Evolutionary conservation across 495 filamentous ascomycete genomes (phyloP), one percentile per base, ranked within the genome.

Genomic region (Aspergillus coremiiformis): DNA sequence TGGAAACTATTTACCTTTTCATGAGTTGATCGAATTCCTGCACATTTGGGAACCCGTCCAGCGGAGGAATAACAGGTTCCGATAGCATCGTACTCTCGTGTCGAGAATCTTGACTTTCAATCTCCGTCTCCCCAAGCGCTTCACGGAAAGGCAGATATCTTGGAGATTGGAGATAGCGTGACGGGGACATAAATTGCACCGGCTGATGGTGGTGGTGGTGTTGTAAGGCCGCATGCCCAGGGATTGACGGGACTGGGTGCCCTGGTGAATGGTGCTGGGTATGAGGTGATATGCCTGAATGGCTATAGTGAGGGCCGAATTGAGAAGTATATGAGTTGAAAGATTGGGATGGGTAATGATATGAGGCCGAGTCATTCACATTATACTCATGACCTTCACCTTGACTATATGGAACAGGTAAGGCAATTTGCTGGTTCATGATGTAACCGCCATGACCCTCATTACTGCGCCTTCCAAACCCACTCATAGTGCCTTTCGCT

Each of bases 11-110:
- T 39, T 69, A 81, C 69, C 76, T 76, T 51, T 77, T 76, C 64
- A 81, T 72, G 49, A 81, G 54, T 49, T 66, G 66, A 53, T 81
- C 75, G 52, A 81, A 81, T 41, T 79, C 74, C 15, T 66, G 66
- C 11, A 72, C 69, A 57, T 77, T 70, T 1, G 78, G 78, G 47
- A 80, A 80, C 0, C 78, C 78, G 29, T 78, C 74, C 21, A 76
- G 49, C 2, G 67, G 58, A 17, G 73, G 73, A 6, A 72, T 49
- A 10, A 75, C 65, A 20, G 70, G 65, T 47, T 77, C 73, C 10
- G 73, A 77, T 11, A 69, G 55, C 70, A 71, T 71, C 3, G 67
- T 66, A 15, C 56, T 54, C 52, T 74, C 70, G 44, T 75, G 73
- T 21, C 55, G 59, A 30, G 72, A 75, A 20, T 72, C 68, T 52